Evolutionary conservation across 805 yeast genomes (phyloP).

Genomic region (Kuraishia hungarica): DNA sequence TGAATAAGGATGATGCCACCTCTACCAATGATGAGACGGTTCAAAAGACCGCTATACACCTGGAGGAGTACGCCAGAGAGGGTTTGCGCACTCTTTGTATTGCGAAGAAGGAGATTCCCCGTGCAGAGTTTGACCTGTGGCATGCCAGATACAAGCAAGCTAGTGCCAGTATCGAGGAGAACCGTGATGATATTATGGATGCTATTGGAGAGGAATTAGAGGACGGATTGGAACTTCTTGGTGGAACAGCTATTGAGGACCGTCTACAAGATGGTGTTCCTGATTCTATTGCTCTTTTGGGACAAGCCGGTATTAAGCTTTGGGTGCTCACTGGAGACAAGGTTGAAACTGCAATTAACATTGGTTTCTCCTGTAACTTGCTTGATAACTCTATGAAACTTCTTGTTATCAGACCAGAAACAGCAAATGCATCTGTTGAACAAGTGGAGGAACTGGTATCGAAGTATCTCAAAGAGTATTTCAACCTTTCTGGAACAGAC

Average conservation of each 20-base stretch:
- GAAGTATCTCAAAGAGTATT: slow-evolving; percentile 37
- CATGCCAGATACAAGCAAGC: slow-evolving; percentile 48
- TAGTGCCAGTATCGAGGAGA: slow-evolving; percentile 38
- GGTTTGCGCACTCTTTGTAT: slow-evolving; percentile 73
- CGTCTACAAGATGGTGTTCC: slow-evolving; percentile 75
- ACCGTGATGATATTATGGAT: slow-evolving; percentile 52
- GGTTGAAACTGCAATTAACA: slow-evolving; percentile 77
- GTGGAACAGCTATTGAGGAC: slow-evolving; percentile 82
- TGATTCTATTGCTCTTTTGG: slow-evolving; percentile 55
- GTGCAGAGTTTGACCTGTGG: slow-evolving; percentile 45
- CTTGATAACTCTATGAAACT: slow-evolving; percentile 62
- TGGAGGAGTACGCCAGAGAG: slow-evolving; percentile 66
- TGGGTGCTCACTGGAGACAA: slow-evolving; percentile 84
- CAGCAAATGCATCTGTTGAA: slow-evolving; percentile 15
- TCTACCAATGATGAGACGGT: slow-evolving; percentile 34
- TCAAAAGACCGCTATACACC: slow-evolving; percentile 49
- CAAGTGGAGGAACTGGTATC: slow-evolving; percentile 24
- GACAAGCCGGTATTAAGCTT: slow-evolving; percentile 67
- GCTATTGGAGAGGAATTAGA: slow-evolving; percentile 53
- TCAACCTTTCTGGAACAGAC: slow-evolving; percentile 33
- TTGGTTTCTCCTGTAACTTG: slow-evolving; percentile 72
- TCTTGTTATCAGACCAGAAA: slow-evolving; percentile 41
- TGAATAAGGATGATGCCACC: slow-evolving; percentile 19
- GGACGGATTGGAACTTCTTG: slow-evolving; percentile 44
- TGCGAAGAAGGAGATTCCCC: slow-evolving; percentile 45